These are phyloP conservation scores for Rhododendron williamsianum DNA, from an alignment of 148 eudicot genomes.

Conservation along the genomic window DNA sequence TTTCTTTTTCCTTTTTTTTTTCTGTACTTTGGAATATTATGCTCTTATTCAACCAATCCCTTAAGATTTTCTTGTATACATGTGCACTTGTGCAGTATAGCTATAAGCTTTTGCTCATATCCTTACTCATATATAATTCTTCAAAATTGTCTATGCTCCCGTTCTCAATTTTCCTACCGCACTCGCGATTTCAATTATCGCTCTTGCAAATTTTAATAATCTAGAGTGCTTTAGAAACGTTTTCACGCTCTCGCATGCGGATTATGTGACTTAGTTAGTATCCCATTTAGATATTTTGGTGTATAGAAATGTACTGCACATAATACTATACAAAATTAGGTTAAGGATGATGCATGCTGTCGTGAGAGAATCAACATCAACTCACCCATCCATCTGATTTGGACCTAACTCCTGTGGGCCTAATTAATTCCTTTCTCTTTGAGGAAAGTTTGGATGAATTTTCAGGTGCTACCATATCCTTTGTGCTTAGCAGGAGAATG, in stretches of 20 bases:
- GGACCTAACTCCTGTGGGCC: conserved; percentile 13
- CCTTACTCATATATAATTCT: too few species aligned
- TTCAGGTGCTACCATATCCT: not conserved
- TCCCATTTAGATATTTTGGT: not conserved
- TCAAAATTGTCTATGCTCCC: too few species aligned
- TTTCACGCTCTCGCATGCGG: too few species aligned
- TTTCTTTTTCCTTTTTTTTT: too few species aligned
- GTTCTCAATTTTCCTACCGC: too few species aligned
- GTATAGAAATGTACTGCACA: not conserved
- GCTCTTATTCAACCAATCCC: not conserved
- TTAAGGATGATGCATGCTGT: conserved; percentile 1
- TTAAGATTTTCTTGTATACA: not conserved
- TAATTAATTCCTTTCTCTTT: not conserved
- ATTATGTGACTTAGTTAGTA: not conserved
- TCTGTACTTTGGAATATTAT: too few species aligned
- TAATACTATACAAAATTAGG: not conserved
- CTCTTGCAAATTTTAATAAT: not conserved
- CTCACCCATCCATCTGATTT: conserved; percentile 14
- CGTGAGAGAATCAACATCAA: conserved; percentile 10
- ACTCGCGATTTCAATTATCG: too few species aligned
- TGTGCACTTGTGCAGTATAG: too few species aligned
- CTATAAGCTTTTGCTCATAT: too few species aligned
- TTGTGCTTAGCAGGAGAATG: not conserved
- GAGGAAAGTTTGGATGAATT: not conserved
- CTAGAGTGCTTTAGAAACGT: too few species aligned